Percentiles rank a stretch among this genome's conserved stretches.
These are phyloP conservation scores for Teratosphaeria viscida DNA, from an alignment of 2,329 filamentous ascomycete genomes.

Conservation along the genomic window DNA sequence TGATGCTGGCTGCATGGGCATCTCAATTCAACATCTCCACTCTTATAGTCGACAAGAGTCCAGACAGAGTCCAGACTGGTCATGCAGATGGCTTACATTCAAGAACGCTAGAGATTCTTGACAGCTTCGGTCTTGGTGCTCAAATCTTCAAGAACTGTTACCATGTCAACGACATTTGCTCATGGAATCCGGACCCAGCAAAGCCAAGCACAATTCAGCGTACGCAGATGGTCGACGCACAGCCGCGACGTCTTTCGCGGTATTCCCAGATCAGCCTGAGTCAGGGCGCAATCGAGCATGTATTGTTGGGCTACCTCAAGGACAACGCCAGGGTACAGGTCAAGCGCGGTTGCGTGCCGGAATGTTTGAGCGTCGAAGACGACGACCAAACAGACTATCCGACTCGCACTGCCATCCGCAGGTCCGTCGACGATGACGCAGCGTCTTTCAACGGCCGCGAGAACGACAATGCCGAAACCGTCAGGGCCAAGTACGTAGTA, in stretches of 20 bases:
- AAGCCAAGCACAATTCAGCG: conserved; percentile 48
- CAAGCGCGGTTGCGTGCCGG: conserved; percentile 51
- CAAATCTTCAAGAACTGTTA: conserved; percentile 53
- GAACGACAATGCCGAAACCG: conserved; percentile 19
- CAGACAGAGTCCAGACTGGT: conserved; percentile 12
- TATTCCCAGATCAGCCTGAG: conserved; percentile 57
- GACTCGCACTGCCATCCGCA: conserved; percentile 39
- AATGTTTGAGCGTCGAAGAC: conserved; percentile 11
- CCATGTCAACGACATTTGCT: conserved; percentile 50
- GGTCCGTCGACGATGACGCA: conserved; percentile 36
- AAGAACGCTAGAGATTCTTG: conserved; percentile 35
- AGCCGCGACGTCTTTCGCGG: conserved; percentile 34
- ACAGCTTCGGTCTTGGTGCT: conserved; percentile 45
- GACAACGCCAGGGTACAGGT: conserved; percentile 45
- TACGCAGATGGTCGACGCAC: neutral
- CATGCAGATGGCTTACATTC: conserved; percentile 33
- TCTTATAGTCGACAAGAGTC: neutral
- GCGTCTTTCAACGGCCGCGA: conserved; percentile 44
- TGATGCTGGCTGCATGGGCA: neutral
- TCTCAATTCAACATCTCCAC: neutral
- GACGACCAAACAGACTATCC: conserved; percentile 26
- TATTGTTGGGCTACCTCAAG: conserved; percentile 18
- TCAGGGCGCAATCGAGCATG: conserved; percentile 59
- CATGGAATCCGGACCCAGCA: conserved; percentile 50
- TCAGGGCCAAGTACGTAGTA: conserved; percentile 54